Evolutionary conservation across 2,329 filamentous ascomycete genomes (phyloP).

Genomic region (Aspergillus quadrilineatus): DNA sequence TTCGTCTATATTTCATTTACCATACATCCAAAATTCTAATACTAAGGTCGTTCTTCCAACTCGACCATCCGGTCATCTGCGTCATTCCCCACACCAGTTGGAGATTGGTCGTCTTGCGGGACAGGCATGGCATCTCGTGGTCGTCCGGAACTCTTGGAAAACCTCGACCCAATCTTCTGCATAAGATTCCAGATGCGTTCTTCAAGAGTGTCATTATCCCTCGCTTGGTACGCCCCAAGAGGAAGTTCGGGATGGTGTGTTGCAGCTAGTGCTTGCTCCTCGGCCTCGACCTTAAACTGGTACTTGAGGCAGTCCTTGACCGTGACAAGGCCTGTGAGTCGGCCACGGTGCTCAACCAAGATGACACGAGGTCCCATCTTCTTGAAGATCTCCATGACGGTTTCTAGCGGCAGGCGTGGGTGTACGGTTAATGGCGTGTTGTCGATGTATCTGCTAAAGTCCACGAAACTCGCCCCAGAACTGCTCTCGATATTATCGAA

Average conservation of each 20-base stretch:
- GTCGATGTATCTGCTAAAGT: constrained; percentile 87
- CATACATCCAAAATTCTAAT: not conserved
- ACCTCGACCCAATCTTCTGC: constrained; percentile 29
- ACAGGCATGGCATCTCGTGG: constrained; percentile 17
- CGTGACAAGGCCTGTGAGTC: constrained; percentile 80
- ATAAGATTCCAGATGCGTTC: constrained; percentile 40
- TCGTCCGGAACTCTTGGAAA: constrained; percentile 19
- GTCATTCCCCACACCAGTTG: constrained; percentile 30
- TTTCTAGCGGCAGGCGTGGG: constrained; percentile 86
- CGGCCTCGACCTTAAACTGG: constrained; percentile 91
- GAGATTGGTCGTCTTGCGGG: constrained; percentile 17
- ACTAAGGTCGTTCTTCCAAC: constrained; percentile 40
- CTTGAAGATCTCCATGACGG: constrained; percentile 97
- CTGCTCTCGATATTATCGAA: constrained; percentile 62
- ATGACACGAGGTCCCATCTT: constrained; percentile 96
- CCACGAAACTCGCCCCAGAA: constrained; percentile 60
- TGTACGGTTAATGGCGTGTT: constrained; percentile 87
- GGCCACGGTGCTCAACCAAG: constrained; percentile 84
- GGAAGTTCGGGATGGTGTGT: constrained; percentile 28
- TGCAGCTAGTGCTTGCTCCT: constrained; percentile 60
- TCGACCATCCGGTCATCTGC: constrained; percentile 14
- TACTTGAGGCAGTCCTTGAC: constrained; percentile 97
- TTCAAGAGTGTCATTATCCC: constrained; percentile 29
- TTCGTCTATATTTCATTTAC: constrained; percentile 1
- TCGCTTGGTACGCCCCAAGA: constrained; percentile 24